Evolutionary conservation across 345 rosid genomes (phyloP).

Genomic region (Hibiscus trionum): DNA sequence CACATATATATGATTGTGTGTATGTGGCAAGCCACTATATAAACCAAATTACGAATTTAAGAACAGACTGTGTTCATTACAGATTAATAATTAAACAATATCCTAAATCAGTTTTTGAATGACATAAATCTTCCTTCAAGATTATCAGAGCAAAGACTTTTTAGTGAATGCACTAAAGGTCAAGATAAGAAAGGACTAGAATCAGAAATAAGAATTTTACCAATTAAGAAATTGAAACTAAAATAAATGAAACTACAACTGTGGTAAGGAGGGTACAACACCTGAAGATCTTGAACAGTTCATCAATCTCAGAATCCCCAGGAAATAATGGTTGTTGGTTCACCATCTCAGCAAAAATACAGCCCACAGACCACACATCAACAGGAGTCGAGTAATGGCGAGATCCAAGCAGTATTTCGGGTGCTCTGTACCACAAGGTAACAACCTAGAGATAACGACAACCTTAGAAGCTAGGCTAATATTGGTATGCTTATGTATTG

Average conservation of each 20-base stretch:
- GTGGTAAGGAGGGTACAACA: conserved; percentile 17
- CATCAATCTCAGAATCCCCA: conserved; percentile 98
- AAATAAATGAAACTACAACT: background rate
- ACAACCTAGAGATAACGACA: conserved; percentile 55
- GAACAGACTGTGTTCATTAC: background rate
- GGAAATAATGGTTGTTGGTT: conserved; percentile 87
- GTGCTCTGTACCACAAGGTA: conserved; percentile 98
- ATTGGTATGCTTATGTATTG: background rate
- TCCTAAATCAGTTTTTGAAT: background rate
- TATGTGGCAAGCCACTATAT: background rate
- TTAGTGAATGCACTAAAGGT: background rate
- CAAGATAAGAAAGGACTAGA: background rate
- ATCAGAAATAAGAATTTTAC: background rate
- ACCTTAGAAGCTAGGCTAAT: background rate
- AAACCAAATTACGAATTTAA: background rate
- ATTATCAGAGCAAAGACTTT: background rate
- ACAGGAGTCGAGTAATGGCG: conserved; percentile 96
- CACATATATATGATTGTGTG: background rate
- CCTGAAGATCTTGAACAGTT: conserved; percentile 96
- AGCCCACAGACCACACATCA: conserved; percentile 98
- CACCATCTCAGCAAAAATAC: conserved; percentile 99
- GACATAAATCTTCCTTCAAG: background rate
- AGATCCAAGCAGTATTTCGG: conserved; percentile 95
- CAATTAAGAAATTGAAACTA: background rate
- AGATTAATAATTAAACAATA: background rate